Base-by-base conservation (phyloP, 805 yeast species). In the Candida pini region DNA sequence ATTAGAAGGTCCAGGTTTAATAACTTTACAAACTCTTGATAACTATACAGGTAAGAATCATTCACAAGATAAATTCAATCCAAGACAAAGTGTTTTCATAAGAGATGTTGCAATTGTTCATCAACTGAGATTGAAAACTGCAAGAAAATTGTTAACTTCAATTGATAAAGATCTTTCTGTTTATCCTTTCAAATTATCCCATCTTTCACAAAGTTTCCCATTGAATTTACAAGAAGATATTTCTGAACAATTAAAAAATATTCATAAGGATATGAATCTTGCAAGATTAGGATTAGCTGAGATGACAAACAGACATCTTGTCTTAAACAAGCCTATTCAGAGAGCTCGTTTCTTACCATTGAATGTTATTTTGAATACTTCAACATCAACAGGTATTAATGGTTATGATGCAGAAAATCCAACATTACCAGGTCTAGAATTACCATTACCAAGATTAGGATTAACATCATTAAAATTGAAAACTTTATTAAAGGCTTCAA, bases 31-130 rank as follows among this genome's bases (percentile, higher is more conserved):
- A 53, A 71, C 73, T 20, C 63, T 81, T 30, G 89, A 82, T 54
- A 68, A 76, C 26, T 75, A 64, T 51, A 62, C 76, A 4, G 88
- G 88, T 40, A 69, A 74, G 47, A 74, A 78, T 47, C 71, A 78
- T 48, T 69, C 69, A 31, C 65, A 69, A 13, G 63, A 66, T 28
- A 60, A 68, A 18, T 63, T 80, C 45, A 68, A 67, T 41, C 73
- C 78, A 31, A 78, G 71, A 58, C 78, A 89, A 31, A 76, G 92
- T 28, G 70, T 88, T 31, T 86, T 68, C 58, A 73, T 85, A 39
- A 77, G 98, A 60, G 97, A 90, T 61, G 85, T 78, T 57, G 84
- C 94, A n/a, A 76, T 85, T 41, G 66, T 72, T 28, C 85, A 89
- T 56, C 80, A 75, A 39, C 71, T 90, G 54, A 87, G 81, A 54